phyloP scores from a whole-genome alignment of 2,329 filamentous ascomycete species.

The Colletotrichum plurivorum region DNA sequence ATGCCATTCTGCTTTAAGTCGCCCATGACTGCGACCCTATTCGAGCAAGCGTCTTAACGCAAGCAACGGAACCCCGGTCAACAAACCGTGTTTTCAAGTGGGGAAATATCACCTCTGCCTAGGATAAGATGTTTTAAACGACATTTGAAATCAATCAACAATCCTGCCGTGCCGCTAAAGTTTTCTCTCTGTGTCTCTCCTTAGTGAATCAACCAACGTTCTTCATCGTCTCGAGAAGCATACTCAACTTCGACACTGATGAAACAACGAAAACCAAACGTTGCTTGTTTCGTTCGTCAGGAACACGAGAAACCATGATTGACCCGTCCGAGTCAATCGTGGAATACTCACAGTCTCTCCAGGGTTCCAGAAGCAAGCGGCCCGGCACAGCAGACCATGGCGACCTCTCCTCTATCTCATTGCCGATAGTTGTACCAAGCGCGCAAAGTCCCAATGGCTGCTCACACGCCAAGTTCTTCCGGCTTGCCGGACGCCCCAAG shows the following conservation, averaged over 20 bases:
- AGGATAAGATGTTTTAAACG: background rate
- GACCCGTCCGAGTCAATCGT: background rate
- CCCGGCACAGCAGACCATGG: too few species aligned
- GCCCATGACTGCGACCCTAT: too few species aligned
- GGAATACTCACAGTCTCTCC: background rate
- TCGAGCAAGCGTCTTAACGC: background rate
- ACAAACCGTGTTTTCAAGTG: background rate
- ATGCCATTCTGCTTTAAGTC: too few species aligned
- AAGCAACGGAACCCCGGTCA: background rate
- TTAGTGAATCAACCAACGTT: background rate
- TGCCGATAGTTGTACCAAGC: background rate
- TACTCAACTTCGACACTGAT: too few species aligned
- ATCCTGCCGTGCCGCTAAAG: background rate
- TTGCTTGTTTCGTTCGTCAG: background rate
- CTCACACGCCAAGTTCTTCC: background rate
- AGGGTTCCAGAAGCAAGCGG: background rate
- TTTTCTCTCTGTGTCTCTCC: background rate
- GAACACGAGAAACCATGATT: background rate
- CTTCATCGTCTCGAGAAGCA: background rate
- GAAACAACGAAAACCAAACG: background rate
- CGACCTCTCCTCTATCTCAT: background rate
- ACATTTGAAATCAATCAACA: background rate
- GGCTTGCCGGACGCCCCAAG: background rate
- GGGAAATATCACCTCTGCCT: too few species aligned
- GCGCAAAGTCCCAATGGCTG: background rate